A percentile compares a stretch with the other conserved stretches of the same genome.
These are phyloP conservation scores for Termitomyces sp. DNA, from an alignment of 768 basidiomycete species.

Conservation along the genomic window DNA sequence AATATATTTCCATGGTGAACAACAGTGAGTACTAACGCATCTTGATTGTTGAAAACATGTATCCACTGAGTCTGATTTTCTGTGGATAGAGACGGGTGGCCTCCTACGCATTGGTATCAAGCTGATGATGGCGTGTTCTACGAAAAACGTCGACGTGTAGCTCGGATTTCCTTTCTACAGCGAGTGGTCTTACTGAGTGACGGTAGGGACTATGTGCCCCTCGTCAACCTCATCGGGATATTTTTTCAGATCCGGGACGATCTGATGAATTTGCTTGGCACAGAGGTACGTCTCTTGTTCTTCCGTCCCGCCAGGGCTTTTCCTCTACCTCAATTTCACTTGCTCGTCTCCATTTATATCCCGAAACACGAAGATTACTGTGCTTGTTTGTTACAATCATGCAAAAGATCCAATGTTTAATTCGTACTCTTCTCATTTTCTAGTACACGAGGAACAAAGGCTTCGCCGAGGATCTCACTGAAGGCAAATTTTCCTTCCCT, in stretches of 20 bases:
- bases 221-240: conserved; percentile 93
- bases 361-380: not conserved
- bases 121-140: conserved; percentile 91
- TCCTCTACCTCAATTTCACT: not conserved
- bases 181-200: not conserved
- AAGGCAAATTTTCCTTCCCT: conserved; percentile 98
- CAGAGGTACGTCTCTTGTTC: conserved; percentile 44
- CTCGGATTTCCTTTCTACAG: conserved; percentile 11
- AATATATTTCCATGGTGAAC: conserved; percentile 95
- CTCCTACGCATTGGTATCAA: conserved; percentile 89
- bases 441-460: conserved; percentile 84
- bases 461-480: conserved; percentile 90
- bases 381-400: not conserved
- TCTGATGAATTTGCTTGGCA: conserved; percentile 90
- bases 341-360: not conserved
- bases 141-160: conserved; percentile 54
- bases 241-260: conserved; percentile 97
- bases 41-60: not conserved
- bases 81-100: conserved; percentile 79
- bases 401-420: not conserved
- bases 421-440: not conserved
- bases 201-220: conserved; percentile 78
- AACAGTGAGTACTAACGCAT: conserved; percentile 53
- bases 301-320: not conserved
- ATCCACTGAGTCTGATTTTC: too few relatives aligned